Percentiles rank a stretch among this genome's conserved stretches.
These are phyloP conservation scores for Lizonia empirigonia DNA, from an alignment of 2,329 filamentous ascomycete species.

Conservation along the genomic window DNA sequence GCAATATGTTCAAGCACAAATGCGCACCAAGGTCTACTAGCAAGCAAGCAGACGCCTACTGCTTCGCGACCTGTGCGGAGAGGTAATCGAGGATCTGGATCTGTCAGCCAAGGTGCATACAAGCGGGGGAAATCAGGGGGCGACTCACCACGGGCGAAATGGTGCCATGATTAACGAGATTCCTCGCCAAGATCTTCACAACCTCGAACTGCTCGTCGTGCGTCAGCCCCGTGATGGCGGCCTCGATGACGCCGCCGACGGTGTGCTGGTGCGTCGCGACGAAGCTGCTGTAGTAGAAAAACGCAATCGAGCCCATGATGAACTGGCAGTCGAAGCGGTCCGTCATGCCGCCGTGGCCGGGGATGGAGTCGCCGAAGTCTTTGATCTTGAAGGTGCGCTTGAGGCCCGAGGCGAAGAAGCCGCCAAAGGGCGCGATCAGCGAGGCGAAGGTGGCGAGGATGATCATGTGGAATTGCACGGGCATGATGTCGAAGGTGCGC, in stretches of 20 bases:
- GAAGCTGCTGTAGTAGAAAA: conserved; percentile 98
- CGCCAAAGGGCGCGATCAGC: conserved; percentile 94
- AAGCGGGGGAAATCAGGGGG: not conserved
- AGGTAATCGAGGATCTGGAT: conserved; percentile 17
- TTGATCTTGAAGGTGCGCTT: conserved; percentile 99
- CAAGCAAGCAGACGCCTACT: too few species aligned
- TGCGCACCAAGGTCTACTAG: too few species aligned
- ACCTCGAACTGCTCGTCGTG: conserved; percentile 88
- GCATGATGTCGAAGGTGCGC: conserved; percentile 76
- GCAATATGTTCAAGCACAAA: too few species aligned
- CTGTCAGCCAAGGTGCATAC: not conserved
- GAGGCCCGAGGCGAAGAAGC: conserved; percentile 96
- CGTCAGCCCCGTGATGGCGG: conserved; percentile 85
- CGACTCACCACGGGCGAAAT: conserved; percentile 58
- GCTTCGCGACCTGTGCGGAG: conserved; percentile 3
- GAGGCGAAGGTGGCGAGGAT: conserved; percentile 92
- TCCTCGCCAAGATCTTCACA: conserved; percentile 65
- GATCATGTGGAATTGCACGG: conserved; percentile 92
- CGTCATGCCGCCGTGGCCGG: conserved; percentile 96
- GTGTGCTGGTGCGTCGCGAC: conserved; percentile 86
- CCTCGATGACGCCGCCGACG: conserved; percentile 86
- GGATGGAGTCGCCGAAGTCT: conserved; percentile 98
- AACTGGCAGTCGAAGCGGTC: conserved; percentile 99
- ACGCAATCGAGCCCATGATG: conserved; percentile 99
- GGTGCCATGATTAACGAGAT: conserved; percentile 67